Base-by-base conservation (phyloP, 768 basidiomycete genomes). In the Rhodotorula diobovata region DNA sequence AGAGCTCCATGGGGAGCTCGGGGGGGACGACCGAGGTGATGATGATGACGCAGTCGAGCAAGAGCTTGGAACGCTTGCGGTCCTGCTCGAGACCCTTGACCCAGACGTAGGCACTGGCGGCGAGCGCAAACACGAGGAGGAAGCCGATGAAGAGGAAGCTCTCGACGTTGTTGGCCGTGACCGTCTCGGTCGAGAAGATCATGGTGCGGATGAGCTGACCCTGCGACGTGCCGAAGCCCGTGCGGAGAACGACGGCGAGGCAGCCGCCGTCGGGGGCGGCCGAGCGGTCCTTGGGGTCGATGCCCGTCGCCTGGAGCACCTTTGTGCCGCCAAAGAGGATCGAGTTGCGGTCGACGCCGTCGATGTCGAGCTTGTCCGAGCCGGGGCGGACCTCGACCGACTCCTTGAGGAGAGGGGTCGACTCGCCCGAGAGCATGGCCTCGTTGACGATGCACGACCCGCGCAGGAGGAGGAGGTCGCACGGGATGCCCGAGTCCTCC, bases 101-200 rank as follows among this genome's bases (percentile, higher is more conserved):
- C 96, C 96, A 98, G 35, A 98, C 96, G 82, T 99, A 98, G 85
- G 93, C 95, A 78, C 90, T 91, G 0, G 96, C 96, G 43, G 95
- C 95, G 76, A 98, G 90, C 53, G 96, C 96, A 78, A 99, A 98
- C 72, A 97, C 90, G 65, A 98, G 87, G 25, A 98, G 83, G 85
- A 99, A 98, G 6, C 93, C 96, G 71, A 99, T 97, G 83, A 99
- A 99, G 67, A 97, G 81, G 87, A 97, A 98, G 0, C 89, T 89
- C 79, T 99, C 96, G 70, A 90, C 61, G 80, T 95, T 98, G 82
- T 98, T 98, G 35, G 96, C 96, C 15, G 93, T 91, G 32, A 99
- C 88, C 11, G 93, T 90, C 78, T 99, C 96, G 0, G 92, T 93
- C 23, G 92, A 93, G 83, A 98, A 99, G 67, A 99, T 93, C 96